phyloP scores from a whole-genome alignment of 2,329 filamentous ascomycete genomes.

The Exserohilum turcica region DNA sequence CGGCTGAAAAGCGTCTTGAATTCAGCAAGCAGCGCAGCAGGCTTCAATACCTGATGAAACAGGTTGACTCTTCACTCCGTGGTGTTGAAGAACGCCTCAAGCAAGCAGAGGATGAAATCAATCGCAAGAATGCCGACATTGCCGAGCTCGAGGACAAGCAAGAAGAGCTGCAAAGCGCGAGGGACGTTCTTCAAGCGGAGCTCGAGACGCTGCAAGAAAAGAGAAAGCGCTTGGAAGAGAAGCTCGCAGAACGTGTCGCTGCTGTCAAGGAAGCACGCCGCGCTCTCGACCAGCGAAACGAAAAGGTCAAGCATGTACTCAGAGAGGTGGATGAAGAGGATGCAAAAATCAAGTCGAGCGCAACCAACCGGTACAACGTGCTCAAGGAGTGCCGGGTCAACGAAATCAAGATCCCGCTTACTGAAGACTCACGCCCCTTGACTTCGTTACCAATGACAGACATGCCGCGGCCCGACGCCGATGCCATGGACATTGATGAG shows the following conservation, averaged over 20 bases:
- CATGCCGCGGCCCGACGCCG: constrained; percentile 70
- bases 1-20: constrained; percentile 81
- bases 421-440: constrained; percentile 70
- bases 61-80: constrained; percentile 73
- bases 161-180: constrained; percentile 71
- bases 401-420: constrained; percentile 84
- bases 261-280: constrained; percentile 77
- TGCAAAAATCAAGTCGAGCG: constrained; percentile 82
- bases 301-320: constrained; percentile 75
- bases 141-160: constrained; percentile 69
- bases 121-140: constrained; percentile 71
- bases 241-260: constrained; percentile 71
- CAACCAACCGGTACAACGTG: constrained; percentile 79
- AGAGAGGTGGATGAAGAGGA: constrained; percentile 81
- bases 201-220: constrained; percentile 75
- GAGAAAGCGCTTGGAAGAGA: constrained; percentile 70
- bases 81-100: constrained; percentile 72
- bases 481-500: constrained; percentile 92
- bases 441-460: constrained; percentile 89
- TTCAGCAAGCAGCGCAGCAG: constrained; percentile 78
- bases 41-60: constrained; percentile 65
- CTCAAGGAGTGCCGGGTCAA: constrained; percentile 91
- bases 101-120: constrained; percentile 67
- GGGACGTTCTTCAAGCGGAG: constrained; percentile 75
- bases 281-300: constrained; percentile 82